Conservation (phyloP, 176 grass and related monocot species). For the Carex myosuroides region DNA sequence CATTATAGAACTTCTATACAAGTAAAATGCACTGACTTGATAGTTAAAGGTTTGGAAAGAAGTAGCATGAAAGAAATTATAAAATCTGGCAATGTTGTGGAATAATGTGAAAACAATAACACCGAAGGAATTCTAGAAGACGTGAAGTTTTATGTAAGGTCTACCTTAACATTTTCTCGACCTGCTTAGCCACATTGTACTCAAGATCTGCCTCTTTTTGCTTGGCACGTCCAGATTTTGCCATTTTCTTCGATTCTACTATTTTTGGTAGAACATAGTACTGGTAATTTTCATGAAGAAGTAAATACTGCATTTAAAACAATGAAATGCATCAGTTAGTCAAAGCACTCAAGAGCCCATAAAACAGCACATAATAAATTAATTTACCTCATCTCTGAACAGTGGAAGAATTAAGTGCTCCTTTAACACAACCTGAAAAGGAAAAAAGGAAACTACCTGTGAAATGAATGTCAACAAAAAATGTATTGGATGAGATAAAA, state of each 20-base stretch:
- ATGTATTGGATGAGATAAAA: constrained; percentile 6
- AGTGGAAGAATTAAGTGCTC: constrained; percentile 85
- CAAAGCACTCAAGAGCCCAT: background rate
- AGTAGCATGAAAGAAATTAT: background rate
- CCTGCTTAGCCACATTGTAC: constrained; percentile 97
- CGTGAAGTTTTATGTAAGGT: constrained; percentile 16
- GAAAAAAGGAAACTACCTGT: constrained; percentile 25
- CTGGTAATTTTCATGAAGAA: constrained; percentile 98
- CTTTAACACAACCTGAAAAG: constrained; percentile 89
- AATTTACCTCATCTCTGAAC: constrained; percentile 94
- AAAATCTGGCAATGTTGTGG: background rate
- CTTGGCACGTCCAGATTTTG: constrained; percentile 94
- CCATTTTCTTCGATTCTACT: constrained; percentile 92
- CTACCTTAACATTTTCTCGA: constrained; percentile 97
- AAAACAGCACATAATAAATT: constrained; percentile 11
- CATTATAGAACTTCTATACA: background rate
- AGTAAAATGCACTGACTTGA: background rate
- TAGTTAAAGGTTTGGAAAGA: background rate
- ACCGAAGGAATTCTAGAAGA: background rate
- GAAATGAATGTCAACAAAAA: constrained; percentile 5
- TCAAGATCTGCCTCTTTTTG: constrained; percentile 99
- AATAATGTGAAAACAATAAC: background rate
- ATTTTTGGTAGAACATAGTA: constrained; percentile 85
- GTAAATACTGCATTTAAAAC: constrained; percentile 46
- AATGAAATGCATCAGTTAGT: background rate